Evolutionary conservation across 306 rosid genomes (phyloP).

Genomic region (Quillaja saponaria): DNA sequence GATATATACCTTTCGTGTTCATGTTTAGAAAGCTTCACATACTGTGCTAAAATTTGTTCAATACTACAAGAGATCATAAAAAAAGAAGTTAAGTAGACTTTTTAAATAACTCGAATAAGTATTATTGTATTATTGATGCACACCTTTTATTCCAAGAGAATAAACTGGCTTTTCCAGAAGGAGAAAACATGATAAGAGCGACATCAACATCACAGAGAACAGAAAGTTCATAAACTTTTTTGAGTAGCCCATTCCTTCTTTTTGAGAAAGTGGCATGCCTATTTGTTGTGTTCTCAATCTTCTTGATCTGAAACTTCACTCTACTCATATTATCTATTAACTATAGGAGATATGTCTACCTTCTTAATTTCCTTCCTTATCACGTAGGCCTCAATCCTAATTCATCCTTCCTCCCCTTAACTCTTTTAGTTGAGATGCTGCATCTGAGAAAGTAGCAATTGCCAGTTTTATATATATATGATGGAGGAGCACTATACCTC

Average conservation of each 20-base stretch:
- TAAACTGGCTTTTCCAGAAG: conserved; percentile 37
- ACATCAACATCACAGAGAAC: conserved; percentile 51
- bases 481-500: background rate
- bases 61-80: conserved; percentile 27
- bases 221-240: conserved; percentile 46
- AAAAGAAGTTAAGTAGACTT: background rate
- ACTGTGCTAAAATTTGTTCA: conserved; percentile 37
- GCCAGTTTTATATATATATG: too few species aligned
- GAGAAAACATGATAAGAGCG: conserved; percentile 43
- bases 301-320: conserved; percentile 38
- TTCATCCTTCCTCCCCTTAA: too few species aligned
- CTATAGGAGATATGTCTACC: background rate
- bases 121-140: background rate
- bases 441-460: too few species aligned
- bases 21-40: conserved; percentile 27
- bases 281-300: conserved; percentile 35
- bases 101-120: too few species aligned
- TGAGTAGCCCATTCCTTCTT: conserved; percentile 40
- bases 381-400: too few species aligned
- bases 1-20: conserved; percentile 33
- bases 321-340: conserved; percentile 33
- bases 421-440: too few species aligned
- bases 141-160: conserved; percentile 40
- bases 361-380: background rate
- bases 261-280: conserved; percentile 52